A percentile compares a stretch with the other conserved stretches of the same genome.
Conservation (phyloP, 2,329 filamentous ascomycete species). For the Tolypocladium tropicale region DNA sequence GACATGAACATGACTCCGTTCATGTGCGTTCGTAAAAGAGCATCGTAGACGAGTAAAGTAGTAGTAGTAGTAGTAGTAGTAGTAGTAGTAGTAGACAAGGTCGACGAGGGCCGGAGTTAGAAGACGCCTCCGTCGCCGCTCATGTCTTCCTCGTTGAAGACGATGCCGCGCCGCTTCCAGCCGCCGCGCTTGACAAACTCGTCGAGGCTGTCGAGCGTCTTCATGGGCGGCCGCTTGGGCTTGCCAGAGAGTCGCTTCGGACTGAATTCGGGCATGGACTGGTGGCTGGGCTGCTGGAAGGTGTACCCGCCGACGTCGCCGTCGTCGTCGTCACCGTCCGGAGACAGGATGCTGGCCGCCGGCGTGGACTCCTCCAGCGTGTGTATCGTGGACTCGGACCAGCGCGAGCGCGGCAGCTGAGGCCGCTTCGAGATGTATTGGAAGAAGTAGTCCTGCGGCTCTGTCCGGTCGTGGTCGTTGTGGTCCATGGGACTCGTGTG, state of each 20-base stretch:
- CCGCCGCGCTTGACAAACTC: slow-evolving; percentile 31
- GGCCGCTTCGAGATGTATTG: slow-evolving; percentile 17
- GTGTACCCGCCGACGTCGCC: slow-evolving; percentile 11
- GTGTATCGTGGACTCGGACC: slow-evolving; percentile 33
- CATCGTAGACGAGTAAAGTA: not conserved
- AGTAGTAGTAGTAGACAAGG: no score
- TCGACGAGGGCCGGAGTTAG: not conserved
- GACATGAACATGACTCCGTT: not conserved
- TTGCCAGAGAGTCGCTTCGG: slow-evolving; percentile 22
- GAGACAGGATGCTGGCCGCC: not conserved
- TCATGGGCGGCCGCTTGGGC: slow-evolving; percentile 25
- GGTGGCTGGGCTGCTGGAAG: slow-evolving; percentile 10
- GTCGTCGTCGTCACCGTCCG: slow-evolving; percentile 11
- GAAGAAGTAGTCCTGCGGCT: slow-evolving; percentile 23
- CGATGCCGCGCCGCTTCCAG: slow-evolving; percentile 32
- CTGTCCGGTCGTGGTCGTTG: slow-evolving; percentile 11
- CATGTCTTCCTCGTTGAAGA: slow-evolving; percentile 20
- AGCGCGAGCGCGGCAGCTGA: slow-evolving; percentile 24
- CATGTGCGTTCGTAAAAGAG: not conserved
- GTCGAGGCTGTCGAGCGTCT: slow-evolving; percentile 27
- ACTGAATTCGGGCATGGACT: slow-evolving; percentile 23
- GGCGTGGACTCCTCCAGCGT: slow-evolving; percentile 8
- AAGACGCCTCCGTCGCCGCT: not conserved
- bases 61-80: no score
- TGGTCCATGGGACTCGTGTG: slow-evolving; percentile 15